These are phyloP conservation scores for Astragalus glycyphyllos DNA, from an alignment of 306 rosid genomes.

Conservation along the genomic window DNA sequence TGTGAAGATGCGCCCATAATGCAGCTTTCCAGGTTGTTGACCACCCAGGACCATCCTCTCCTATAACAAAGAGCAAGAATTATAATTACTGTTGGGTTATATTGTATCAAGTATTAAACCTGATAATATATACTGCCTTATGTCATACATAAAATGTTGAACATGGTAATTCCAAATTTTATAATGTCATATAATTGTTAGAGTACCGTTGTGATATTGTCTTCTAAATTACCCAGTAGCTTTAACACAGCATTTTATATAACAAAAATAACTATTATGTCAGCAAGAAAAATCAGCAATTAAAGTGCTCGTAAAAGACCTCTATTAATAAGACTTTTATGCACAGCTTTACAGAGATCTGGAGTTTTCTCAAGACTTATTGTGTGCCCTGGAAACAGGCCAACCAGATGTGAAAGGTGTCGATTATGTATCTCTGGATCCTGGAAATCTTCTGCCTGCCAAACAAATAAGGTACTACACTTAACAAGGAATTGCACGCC, in stretches of 20 bases:
- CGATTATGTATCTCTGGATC: slow-evolving; percentile 87
- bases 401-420: slow-evolving; percentile 83
- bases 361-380: slow-evolving; percentile 73
- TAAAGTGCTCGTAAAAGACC: slow-evolving; percentile 57
- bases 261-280: slow-evolving; percentile 19
- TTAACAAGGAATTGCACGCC: slow-evolving; percentile 29
- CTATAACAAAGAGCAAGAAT: slow-evolving; percentile 53
- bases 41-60: slow-evolving; percentile 99
- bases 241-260: neutral
- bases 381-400: slow-evolving; percentile 92
- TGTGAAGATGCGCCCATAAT: slow-evolving; percentile 86
- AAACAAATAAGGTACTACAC: slow-evolving; percentile 22
- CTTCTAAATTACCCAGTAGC: slow-evolving; percentile 20
- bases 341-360: slow-evolving; percentile 78
- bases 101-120: slow-evolving; percentile 7
- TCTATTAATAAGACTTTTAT: slow-evolving; percentile 71
- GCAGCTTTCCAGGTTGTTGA: slow-evolving; percentile 89
- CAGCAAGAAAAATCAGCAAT: slow-evolving; percentile 31
- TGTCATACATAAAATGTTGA: neutral
- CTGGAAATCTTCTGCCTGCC: slow-evolving; percentile 83
- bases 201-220: slow-evolving; percentile 9
- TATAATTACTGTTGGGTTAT: slow-evolving; percentile 15
- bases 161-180: neutral
- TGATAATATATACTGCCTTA: neutral
- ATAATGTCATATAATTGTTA: neutral